A percentile compares a stretch with the other conserved stretches of the same genome.
Evolutionary conservation across 2,329 filamentous ascomycete genomes (phyloP).

Genomic region (Talaromyces sp.): DNA sequence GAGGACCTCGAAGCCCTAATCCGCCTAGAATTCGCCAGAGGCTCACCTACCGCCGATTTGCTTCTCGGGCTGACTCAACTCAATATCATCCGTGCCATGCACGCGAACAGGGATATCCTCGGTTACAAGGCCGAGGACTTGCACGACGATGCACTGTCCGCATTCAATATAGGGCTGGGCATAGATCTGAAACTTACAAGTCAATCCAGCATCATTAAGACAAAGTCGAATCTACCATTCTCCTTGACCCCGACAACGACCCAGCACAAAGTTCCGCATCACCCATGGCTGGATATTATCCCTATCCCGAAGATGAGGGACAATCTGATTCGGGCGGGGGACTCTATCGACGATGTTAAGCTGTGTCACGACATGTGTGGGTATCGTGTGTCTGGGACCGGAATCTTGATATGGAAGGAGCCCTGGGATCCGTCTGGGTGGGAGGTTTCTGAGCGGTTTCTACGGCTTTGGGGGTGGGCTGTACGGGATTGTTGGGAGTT

Average conservation of each 20-base stretch:
- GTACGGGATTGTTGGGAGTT: constrained; percentile 26
- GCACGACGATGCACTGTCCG: constrained; percentile 14
- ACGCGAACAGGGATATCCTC: constrained; percentile 13
- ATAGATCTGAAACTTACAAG: neutral
- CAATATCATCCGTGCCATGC: constrained; percentile 13
- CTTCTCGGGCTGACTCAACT: constrained; percentile 13
- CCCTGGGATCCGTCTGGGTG: constrained; percentile 30
- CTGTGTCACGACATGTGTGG: constrained; percentile 23
- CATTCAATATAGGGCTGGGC: neutral
- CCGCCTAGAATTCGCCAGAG: constrained; percentile 4
- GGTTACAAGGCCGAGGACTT: neutral
- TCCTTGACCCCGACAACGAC: constrained; percentile 11
- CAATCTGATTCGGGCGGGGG: constrained; percentile 19
- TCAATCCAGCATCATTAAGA: neutral
- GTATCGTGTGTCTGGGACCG: constrained; percentile 12
- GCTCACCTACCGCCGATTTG: constrained; percentile 12
- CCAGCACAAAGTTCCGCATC: constrained; percentile 14
- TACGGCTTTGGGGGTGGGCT: constrained; percentile 29
- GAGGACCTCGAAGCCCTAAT: constrained; percentile 9
- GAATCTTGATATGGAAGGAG: constrained; percentile 28
- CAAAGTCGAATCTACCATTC: neutral
- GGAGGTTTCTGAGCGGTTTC: constrained; percentile 28
- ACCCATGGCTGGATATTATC: constrained; percentile 18
- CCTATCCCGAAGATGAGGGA: constrained; percentile 18
- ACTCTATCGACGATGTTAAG: constrained; percentile 20